phyloP scores from a whole-genome alignment of 2,329 filamentous ascomycete genomes.

The Thermomyces lanuginosus region DNA sequence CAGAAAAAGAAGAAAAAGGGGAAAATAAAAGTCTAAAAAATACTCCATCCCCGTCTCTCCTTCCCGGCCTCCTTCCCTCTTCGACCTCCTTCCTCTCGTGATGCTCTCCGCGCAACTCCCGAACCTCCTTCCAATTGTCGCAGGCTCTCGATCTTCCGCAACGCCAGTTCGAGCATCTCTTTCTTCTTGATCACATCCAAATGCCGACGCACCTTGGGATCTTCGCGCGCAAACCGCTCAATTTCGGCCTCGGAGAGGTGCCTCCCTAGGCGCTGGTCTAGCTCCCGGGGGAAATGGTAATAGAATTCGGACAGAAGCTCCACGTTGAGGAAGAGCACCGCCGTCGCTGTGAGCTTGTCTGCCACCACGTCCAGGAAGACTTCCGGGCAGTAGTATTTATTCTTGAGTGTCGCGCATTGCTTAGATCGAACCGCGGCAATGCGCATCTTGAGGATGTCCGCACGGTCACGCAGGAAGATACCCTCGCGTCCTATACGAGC shows the following conservation, averaged over 20 bases:
- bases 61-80: neutral
- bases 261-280: constrained; percentile 71
- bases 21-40: too few relatives aligned
- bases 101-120: constrained; percentile 14
- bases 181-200: constrained; percentile 85
- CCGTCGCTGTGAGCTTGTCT: constrained; percentile 83
- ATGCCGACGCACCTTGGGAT: constrained; percentile 75
- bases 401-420: constrained; percentile 66
- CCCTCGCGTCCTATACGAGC: constrained; percentile 59
- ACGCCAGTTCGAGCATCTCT: constrained; percentile 77
- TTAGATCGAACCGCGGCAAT: constrained; percentile 75
- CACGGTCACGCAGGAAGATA: constrained; percentile 80
- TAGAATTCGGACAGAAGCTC: constrained; percentile 95
- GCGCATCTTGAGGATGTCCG: constrained; percentile 80
- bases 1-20: too few relatives aligned
- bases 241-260: constrained; percentile 64
- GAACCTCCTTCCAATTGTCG: constrained; percentile 62
- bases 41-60: constrained; percentile 3
- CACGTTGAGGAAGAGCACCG: constrained; percentile 92
- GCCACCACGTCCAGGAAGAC: constrained; percentile 96
- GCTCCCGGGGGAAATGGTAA: constrained; percentile 87
- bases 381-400: constrained; percentile 95
- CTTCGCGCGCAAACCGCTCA: constrained; percentile 81
- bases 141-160: constrained; percentile 90
- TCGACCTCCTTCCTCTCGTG: neutral